Conservation (phyloP, 1,139 yeast genomes). For the Geotrichum fermentans region DNA sequence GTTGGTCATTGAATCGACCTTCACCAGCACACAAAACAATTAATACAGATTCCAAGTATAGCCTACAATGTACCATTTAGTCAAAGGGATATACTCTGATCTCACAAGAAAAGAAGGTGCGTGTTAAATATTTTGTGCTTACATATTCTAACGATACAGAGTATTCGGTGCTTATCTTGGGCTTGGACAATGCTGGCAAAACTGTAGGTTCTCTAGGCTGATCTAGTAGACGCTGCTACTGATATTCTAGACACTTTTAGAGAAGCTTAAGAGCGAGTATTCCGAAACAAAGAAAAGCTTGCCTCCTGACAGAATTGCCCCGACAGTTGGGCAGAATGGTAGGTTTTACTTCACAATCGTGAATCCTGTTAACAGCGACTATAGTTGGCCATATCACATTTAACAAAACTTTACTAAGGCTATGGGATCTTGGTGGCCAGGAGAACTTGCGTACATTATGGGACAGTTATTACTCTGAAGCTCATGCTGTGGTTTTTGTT, state of each 20-base stretch:
- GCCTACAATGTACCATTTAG: constrained; percentile 71
- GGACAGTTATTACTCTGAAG: constrained; percentile 77
- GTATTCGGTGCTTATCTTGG: constrained; percentile 73
- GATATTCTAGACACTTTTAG: constrained; percentile 50
- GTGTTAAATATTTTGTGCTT: constrained; percentile 18
- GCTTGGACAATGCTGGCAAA: constrained; percentile 94
- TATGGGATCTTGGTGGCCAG: constrained; percentile 98
- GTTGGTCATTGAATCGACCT: too few relatives aligned
- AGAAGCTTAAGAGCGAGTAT: constrained; percentile 53
- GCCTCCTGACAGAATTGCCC: constrained; percentile 51
- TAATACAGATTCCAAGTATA: too few relatives aligned
- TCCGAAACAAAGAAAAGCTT: constrained; percentile 39
- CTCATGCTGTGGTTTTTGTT: constrained; percentile 88
- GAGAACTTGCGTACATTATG: constrained; percentile 74
- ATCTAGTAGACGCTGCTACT: too few relatives aligned
- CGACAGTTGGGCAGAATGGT: constrained; percentile 71
- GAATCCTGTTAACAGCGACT: background rate
- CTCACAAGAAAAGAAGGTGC: constrained; percentile 52
- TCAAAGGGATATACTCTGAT: constrained; percentile 52
- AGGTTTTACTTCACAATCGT: constrained; percentile 24
- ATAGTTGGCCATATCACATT: constrained; percentile 48
- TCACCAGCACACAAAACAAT: too few relatives aligned
- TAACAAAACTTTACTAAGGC: constrained; percentile 57
- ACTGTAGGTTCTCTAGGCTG: constrained; percentile 41
- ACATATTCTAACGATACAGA: constrained; percentile 36